These are phyloP conservation scores for Penicillium pancosmium DNA, from an alignment of 495 filamentous ascomycete genomes.

Conservation along the genomic window DNA sequence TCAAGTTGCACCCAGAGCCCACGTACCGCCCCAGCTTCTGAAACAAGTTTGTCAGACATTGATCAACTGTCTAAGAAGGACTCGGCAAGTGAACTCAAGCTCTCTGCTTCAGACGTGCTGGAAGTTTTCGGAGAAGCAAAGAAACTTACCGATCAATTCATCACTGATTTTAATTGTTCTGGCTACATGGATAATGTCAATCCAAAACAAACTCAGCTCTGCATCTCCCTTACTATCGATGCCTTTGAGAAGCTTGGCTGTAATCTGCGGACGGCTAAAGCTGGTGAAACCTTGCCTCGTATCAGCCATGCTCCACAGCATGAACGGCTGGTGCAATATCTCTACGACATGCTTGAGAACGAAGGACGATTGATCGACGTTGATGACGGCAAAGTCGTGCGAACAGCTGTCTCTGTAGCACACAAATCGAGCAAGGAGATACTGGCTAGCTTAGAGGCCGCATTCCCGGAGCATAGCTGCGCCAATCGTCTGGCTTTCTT, in stretches of 20 bases:
- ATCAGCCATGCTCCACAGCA: conserved; percentile 38
- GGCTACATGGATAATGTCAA: not conserved
- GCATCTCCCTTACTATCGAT: conserved; percentile 41
- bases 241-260: conserved; percentile 49
- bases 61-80: too few relatives aligned
- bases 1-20: too few relatives aligned
- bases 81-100: too few relatives aligned
- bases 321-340: conserved; percentile 19
- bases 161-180: not conserved
- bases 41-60: too few relatives aligned
- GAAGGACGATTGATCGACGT: conserved; percentile 45
- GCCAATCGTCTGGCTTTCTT: too few relatives aligned
- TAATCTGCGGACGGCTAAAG: conserved; percentile 28
- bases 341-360: conserved; percentile 44
- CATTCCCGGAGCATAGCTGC: too few relatives aligned
- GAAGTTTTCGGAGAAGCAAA: conserved; percentile 53
- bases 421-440: conserved; percentile 35
- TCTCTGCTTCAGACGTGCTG: conserved; percentile 18
- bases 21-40: too few relatives aligned
- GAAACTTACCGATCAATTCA: conserved; percentile 31
- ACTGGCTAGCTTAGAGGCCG: conserved; percentile 33
- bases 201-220: conserved; percentile 27
- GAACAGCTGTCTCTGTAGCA: conserved; percentile 40
- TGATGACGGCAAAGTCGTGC: conserved; percentile 33
- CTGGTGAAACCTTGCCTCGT: conserved; percentile 37